Base-by-base conservation (phyloP, 148 eudicot genomes). In the Bassia scoparia region DNA sequence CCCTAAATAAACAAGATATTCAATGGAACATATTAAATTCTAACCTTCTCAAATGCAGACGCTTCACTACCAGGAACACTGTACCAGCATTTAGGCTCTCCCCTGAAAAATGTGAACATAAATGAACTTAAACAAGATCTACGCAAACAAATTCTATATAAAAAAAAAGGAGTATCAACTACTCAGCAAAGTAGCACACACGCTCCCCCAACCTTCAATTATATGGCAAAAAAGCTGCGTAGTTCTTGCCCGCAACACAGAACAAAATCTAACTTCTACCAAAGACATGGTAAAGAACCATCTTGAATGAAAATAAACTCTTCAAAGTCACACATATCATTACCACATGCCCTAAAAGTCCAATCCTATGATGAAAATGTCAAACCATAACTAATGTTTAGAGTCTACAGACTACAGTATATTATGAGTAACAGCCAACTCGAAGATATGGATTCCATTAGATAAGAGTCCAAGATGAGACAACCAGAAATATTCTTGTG, bases 51-150 rank as follows among this genome's bases (percentile, higher is more conserved):
- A 70, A 96, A 96, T 43, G 97, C 94, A 71, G 84, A 67, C 74
- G 97, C 94, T 82, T 90, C 87, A 77, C 83, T 81, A 35, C 96
- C 97, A 77, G 99, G 99, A 72, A 96, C 97, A 77, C 99, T 96
- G 80, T 96, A 96, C 99, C 99, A 96, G 81, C 89, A 92, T 79
- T 96, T 96, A 74, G 99, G 99, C 82, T 92, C 97, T 74, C 99
- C 99, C 99, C 99, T 96, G 89, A 81, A 87, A 78, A 7, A 86
- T 48, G 35, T 31, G 21, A 52, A 41, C 16, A 44, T 63, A 72
- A 59, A 55, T 63, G 29, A 41, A 74, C 3, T 55, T 27, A 17
- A 24, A 46, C 21, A 68, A 14, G 17, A 41, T 50, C 37, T 6
- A 3, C 18, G n/a, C 38, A 37, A 29, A 20, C 12, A 18, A 43